Evolutionary conservation across 139 green algal genomes (phyloP).

Genomic region (Astrephomene gubernaculifera): DNA sequence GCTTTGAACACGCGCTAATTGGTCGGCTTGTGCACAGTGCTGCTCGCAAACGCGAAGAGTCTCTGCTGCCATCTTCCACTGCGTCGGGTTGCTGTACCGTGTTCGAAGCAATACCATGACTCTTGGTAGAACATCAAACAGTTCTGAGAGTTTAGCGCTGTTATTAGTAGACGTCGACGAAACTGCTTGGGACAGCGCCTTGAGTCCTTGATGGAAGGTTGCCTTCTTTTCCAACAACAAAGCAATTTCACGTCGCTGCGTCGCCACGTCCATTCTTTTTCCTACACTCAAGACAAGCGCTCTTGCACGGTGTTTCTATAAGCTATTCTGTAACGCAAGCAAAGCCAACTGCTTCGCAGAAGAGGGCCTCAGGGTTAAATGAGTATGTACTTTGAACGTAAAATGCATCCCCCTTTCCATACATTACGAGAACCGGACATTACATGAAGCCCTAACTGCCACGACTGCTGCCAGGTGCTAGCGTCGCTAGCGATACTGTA

Average conservation of each 20-base stretch:
- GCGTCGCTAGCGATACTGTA: too few relatives aligned
- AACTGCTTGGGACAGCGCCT: not conserved
- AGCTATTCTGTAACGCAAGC: too few relatives aligned
- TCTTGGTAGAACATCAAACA: not conserved
- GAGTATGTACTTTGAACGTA: too few relatives aligned
- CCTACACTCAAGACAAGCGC: too few relatives aligned
- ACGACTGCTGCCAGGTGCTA: too few relatives aligned
- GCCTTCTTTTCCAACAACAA: conserved; percentile 5
- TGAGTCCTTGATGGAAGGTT: conserved; percentile 8
- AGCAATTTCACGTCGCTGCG: not conserved
- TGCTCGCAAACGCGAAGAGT: not conserved
- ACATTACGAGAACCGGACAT: too few relatives aligned
- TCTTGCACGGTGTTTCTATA: too few relatives aligned
- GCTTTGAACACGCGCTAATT: not conserved
- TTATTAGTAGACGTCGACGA: not conserved
- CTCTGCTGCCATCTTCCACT: not conserved
- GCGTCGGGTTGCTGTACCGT: conserved; percentile 16
- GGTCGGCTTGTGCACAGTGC: not conserved
- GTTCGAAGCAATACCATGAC: not conserved
- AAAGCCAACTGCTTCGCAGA: too few relatives aligned
- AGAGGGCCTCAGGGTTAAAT: too few relatives aligned
- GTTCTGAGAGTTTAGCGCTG: not conserved
- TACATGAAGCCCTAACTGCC: too few relatives aligned
- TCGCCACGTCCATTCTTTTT: too few relatives aligned
- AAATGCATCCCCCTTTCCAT: too few relatives aligned